Evolutionary conservation across 495 filamentous ascomycete genomes (phyloP), one percentile per base, ranked within the genome.

Genomic region (Talaromyces trachyspermus): DNA sequence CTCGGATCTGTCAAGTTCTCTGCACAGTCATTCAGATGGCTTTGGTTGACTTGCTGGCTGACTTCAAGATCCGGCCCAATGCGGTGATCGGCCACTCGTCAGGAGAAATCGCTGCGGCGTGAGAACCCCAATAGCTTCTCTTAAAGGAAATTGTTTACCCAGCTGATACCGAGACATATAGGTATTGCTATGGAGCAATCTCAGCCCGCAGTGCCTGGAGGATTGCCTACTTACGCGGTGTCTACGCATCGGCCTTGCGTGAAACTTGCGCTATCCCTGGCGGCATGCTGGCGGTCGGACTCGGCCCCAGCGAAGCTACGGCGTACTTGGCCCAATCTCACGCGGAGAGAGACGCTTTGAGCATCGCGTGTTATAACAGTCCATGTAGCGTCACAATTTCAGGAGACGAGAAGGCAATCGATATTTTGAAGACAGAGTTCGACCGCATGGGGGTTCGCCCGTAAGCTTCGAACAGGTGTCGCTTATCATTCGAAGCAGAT

Each of bases 101-200:
- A 3, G 76, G 76, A 12, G 76, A 80, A 53, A 78, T 80, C 17
- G 74, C 70, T 11, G 76, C 76, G 7, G 77, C 77, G n/a, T n/a
- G n/a, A n/a, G n/a, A n/a, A n/a, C n/a, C n/a, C 0, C 78, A 77
- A n/a, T n/a, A n/a, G n/a, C n/a, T n/a, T n/a, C n/a, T n/a, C n/a
- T n/a, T n/a, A n/a, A n/a, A n/a, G n/a, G n/a, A n/a, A n/a, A n/a
- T n/a, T n/a, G n/a, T n/a, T n/a, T n/a, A n/a, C n/a, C n/a, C n/a
- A n/a, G n/a, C n/a, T n/a, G n/a, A n/a, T n/a, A n/a, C n/a, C n/a
- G n/a, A n/a, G n/a, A n/a, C n/a, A n/a, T n/a, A n/a, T n/a, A n/a
- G n/a, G n/a, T n/a, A n/a, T n/a, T n/a, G n/a, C n/a, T n/a, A n/a
- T n/a, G n/a, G n/a, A n/a, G n/a, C n/a, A n/a, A n/a, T n/a, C n/a